phyloP scores from a whole-genome alignment of 331 rosid species.

The Acacia concinna region DNA sequence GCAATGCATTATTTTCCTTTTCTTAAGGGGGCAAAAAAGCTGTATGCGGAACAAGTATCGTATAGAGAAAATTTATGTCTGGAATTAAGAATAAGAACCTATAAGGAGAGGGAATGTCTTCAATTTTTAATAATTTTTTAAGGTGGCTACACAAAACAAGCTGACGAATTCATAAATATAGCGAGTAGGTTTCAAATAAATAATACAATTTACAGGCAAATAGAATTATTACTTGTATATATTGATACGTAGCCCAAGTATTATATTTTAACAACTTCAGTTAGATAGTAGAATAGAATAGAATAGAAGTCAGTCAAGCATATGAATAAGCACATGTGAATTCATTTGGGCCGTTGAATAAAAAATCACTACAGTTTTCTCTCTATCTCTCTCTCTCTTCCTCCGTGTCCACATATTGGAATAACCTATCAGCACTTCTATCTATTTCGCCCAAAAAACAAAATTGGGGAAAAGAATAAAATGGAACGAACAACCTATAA shows the following conservation, averaged over 20 bases:
- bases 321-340: too few species aligned
- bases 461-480: background rate
- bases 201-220: background rate
- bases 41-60: background rate
- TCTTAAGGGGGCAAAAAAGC: background rate
- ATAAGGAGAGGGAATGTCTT: background rate
- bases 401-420: too few species aligned
- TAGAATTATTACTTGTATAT: too few species aligned
- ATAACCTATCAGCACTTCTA: background rate
- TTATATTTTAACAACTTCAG: too few species aligned
- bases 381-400: too few species aligned
- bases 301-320: too few species aligned
- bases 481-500: background rate
- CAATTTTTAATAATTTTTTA: background rate
- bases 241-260: too few species aligned
- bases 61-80: background rate
- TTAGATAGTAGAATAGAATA: too few species aligned
- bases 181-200: background rate
- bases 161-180: background rate
- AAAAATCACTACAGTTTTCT: too few species aligned
- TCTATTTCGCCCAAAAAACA: background rate
- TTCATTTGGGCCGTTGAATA: too few species aligned
- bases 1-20: background rate
- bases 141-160: background rate
- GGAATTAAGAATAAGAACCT: background rate